Percentiles rank a stretch among this genome's conserved stretches.
Evolutionary conservation across 495 filamentous ascomycete species (phyloP).

Genomic region (Stereocaulon alpinum): DNA sequence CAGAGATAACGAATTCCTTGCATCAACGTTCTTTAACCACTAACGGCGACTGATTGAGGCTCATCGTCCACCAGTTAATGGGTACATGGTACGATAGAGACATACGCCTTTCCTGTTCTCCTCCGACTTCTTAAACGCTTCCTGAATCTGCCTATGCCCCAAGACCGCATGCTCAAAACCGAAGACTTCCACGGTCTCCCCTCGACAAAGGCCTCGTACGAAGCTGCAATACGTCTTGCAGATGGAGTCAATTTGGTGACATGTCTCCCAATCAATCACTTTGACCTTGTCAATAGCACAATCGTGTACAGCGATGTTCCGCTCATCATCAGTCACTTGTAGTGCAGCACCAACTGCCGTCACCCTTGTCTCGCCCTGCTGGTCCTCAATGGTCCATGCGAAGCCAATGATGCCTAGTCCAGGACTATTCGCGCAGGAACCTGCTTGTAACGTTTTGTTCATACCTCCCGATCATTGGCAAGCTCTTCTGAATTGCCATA

Average conservation of each 20-base stretch:
- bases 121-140: not conserved
- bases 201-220: conserved; percentile 42
- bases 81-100: no score
- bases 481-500: conserved; percentile 43
- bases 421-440: no score
- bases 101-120: not conserved
- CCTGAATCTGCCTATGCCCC: conserved; percentile 11
- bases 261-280: conserved; percentile 33
- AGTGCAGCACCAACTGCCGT: conserved; percentile 28
- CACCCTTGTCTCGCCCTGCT: conserved; percentile 45
- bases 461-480: conserved; percentile 34
- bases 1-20: no score
- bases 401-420: conserved; percentile 32
- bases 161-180: conserved; percentile 28
- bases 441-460: no score
- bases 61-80: no score
- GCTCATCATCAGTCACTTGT: conserved; percentile 28
- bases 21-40: no score
- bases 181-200: conserved; percentile 26
- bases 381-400: conserved; percentile 45
- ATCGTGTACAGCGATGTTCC: conserved; percentile 36
- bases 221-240: conserved; percentile 34
- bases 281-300: conserved; percentile 33
- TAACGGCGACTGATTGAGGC: no score
- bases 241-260: conserved; percentile 30